Conservation (phyloP, 805 yeast genomes). For the Saccharomycopsis sp. region DNA sequence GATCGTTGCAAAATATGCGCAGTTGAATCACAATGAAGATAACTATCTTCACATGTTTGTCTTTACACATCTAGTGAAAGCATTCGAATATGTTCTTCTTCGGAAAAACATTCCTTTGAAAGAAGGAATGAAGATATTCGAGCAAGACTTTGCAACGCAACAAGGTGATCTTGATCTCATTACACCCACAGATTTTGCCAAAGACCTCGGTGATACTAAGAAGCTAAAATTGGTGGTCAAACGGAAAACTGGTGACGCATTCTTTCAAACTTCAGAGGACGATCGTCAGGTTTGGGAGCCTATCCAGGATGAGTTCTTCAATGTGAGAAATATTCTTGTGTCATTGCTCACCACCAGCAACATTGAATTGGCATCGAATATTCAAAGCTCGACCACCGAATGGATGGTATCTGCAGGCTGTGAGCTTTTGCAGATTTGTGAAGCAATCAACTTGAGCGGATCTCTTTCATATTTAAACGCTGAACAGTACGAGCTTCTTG, state of each 20-base stretch:
- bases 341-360: slow-evolving; percentile 53
- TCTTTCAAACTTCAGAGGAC: neutral
- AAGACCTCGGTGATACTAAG: neutral
- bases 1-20: slow-evolving; percentile 59
- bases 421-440: slow-evolving; percentile 51
- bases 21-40: slow-evolving; percentile 34
- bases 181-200: slow-evolving; percentile 1
- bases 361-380: slow-evolving; percentile 33
- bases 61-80: slow-evolving; percentile 53
- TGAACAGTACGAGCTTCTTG: slow-evolving; percentile 34
- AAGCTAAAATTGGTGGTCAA: slow-evolving; percentile 3
- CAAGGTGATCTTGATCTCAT: neutral
- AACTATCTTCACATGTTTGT: slow-evolving; percentile 44
- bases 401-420: slow-evolving; percentile 70
- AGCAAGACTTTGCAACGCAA: no score
- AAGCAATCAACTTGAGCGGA: slow-evolving; percentile 63
- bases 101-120: no score
- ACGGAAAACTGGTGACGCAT: neutral
- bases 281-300: slow-evolving; percentile 57
- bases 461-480: slow-evolving; percentile 60
- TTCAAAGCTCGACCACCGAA: slow-evolving; percentile 55
- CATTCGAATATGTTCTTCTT: slow-evolving; percentile 53
- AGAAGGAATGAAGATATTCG: no score
- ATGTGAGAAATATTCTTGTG: slow-evolving; percentile 65
- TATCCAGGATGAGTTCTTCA: slow-evolving; percentile 69